Evolutionary conservation across 345 rosid species (phyloP).

Genomic region (Viola odorata): DNA sequence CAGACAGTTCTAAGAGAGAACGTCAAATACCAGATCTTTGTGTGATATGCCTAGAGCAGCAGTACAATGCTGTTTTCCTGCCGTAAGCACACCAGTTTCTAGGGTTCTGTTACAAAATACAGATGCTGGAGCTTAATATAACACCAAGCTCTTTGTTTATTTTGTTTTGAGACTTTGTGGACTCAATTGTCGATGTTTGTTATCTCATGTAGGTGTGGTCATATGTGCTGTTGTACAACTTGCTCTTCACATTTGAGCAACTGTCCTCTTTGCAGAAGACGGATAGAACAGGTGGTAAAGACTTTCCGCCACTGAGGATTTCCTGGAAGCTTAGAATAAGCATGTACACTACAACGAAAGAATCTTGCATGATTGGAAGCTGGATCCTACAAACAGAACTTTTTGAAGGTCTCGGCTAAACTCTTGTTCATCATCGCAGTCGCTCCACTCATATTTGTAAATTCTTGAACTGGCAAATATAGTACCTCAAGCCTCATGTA

Average conservation of each 20-base stretch:
- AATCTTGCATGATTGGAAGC: neutral
- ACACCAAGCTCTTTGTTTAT: neutral
- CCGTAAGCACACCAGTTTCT: constrained; percentile 45
- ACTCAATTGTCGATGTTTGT: neutral
- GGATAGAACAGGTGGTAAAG: constrained; percentile 77
- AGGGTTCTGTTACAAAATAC: neutral
- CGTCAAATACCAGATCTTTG: constrained; percentile 68
- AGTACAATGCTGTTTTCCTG: constrained; percentile 82
- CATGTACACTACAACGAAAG: neutral
- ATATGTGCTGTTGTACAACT: constrained; percentile 84
- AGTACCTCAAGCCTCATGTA: neutral
- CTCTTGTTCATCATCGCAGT: constrained; percentile 5
- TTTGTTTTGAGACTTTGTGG: neutral
- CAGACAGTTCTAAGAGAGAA: constrained; percentile 50
- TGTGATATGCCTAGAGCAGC: constrained; percentile 93
- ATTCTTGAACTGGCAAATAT: neutral
- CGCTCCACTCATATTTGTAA: neutral
- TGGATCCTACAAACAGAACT: constrained; percentile 1
- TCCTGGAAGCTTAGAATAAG: neutral
- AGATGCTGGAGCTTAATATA: neutral
- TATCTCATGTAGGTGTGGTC: constrained; percentile 71
- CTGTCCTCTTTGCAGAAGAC: constrained; percentile 86
- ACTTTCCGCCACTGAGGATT: constrained; percentile 65
- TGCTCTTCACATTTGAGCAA: constrained; percentile 66
- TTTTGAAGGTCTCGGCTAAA: neutral